Percentiles rank a stretch among this genome's conserved stretches.
These are phyloP conservation scores for Fusarium hainanense DNA, from an alignment of 2,329 filamentous ascomycete species.

Conservation along the genomic window DNA sequence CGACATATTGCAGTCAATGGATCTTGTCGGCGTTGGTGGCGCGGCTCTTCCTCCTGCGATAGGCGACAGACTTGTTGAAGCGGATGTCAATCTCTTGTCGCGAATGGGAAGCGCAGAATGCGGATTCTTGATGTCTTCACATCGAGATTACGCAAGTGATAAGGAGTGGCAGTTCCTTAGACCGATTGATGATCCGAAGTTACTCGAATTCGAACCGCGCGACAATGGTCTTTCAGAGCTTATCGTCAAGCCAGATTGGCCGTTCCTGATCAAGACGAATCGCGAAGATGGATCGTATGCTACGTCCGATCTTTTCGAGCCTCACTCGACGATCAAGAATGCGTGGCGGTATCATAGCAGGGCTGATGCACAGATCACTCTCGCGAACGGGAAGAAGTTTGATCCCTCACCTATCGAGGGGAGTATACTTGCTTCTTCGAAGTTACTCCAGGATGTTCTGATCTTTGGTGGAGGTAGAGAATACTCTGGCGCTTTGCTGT, in stretches of 20 bases:
- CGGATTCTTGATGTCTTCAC: constrained; percentile 72
- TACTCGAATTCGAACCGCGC: constrained; percentile 60
- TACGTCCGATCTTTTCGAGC: constrained; percentile 71
- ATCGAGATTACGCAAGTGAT: constrained; percentile 65
- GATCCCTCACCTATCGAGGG: constrained; percentile 71
- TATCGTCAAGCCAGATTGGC: constrained; percentile 66
- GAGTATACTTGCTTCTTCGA: constrained; percentile 58
- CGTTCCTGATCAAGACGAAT: constrained; percentile 68
- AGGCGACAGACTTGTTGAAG: constrained; percentile 63
- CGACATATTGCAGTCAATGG: constrained; percentile 60
- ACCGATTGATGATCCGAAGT: constrained; percentile 44
- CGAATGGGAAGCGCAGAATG: constrained; percentile 75
- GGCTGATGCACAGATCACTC: constrained; percentile 69
- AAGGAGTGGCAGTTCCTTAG: constrained; percentile 72
- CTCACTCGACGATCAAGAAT: constrained; percentile 60
- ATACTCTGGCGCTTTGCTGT: constrained; percentile 67
- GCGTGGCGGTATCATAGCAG: constrained; percentile 73
- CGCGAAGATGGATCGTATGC: constrained; percentile 69
- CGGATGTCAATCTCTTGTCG: constrained; percentile 67
- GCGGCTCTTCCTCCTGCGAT: constrained; percentile 65
- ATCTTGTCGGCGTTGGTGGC: constrained; percentile 72
- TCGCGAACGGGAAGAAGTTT: constrained; percentile 76
- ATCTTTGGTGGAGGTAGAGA: constrained; percentile 70
- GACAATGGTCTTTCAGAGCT: constrained; percentile 61
- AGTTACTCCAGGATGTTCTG: constrained; percentile 63